Percentiles rank a stretch among this genome's conserved stretches.
Conservation (phyloP, 2,329 filamentous ascomycete genomes). For the Beauveria medogensis region DNA sequence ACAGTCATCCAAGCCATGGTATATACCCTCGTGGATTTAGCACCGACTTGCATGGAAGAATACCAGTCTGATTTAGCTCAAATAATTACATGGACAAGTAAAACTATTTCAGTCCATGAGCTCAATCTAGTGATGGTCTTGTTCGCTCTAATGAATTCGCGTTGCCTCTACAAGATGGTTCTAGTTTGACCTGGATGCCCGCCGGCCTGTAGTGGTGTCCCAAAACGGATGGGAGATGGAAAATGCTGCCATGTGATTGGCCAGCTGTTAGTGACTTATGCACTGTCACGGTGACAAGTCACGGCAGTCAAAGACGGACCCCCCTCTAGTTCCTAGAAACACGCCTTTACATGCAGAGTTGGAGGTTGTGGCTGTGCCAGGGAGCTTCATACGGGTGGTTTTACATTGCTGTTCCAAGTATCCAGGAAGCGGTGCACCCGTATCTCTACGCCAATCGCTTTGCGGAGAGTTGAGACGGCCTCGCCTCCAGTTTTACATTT, state of each 20-base stretch:
- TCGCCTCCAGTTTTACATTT: not conserved
- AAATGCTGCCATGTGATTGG: not conserved
- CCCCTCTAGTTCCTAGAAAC: not conserved
- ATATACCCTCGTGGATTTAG: constrained; percentile 2
- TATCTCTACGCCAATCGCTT: not conserved
- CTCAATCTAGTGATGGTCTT: not conserved
- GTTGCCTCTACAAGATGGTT: not conserved
- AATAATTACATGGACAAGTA: no score
- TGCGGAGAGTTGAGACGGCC: not conserved
- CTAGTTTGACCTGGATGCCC: not conserved
- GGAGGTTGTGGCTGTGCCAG: not conserved
- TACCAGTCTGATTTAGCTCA: no score
- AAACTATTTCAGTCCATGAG: no score
- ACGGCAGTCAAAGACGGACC: not conserved
- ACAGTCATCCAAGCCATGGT: not conserved
- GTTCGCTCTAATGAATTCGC: not conserved
- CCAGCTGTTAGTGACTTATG: not conserved
- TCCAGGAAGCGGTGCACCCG: not conserved
- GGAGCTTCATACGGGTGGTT: not conserved
- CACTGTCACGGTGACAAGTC: constrained; percentile 6
- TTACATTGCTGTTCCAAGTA: not conserved
- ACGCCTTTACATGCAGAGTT: not conserved
- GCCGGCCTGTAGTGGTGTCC: not conserved
- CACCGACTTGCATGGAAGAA: not conserved
- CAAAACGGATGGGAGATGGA: not conserved